Evolutionary conservation across 768 basidiomycete species (phyloP).

Genomic region (Holtermannia corniformis): DNA sequence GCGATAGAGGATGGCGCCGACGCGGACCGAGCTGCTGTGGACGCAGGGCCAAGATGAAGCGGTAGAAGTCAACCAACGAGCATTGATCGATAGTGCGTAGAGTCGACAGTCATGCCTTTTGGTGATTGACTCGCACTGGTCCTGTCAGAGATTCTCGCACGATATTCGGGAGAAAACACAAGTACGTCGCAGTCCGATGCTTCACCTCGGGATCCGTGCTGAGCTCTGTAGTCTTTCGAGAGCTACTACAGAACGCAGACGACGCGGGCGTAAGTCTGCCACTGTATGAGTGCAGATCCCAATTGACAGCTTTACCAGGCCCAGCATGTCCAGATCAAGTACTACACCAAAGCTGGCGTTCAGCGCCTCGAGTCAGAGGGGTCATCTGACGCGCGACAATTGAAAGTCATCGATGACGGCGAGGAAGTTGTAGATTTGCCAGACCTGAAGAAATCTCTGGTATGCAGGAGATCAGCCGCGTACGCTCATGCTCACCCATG

Average conservation of each 20-base stretch:
- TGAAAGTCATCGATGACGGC: conserved; percentile 19
- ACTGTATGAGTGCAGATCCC: conserved; percentile 1
- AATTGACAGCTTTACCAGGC: conserved; percentile 24
- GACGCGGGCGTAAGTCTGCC: conserved; percentile 53
- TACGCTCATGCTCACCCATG: not conserved
- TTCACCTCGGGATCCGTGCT: not conserved
- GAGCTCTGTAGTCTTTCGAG: conserved; percentile 53
- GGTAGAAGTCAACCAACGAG: conserved; percentile 79
- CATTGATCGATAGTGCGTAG: conserved; percentile 74
- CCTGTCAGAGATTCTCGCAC: conserved; percentile 61
- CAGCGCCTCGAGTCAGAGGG: not conserved
- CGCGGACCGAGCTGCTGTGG: conserved; percentile 25
- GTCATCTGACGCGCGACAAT: not conserved
- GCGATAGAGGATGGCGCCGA: conserved; percentile 35
- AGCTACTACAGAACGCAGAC: conserved; percentile 91
- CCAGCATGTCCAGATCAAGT: conserved; percentile 34
- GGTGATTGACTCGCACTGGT: not conserved
- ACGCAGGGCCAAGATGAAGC: conserved; percentile 27
- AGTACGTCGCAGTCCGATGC: conserved; percentile 42
- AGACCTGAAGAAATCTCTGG: conserved; percentile 51
- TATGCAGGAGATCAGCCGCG: not conserved
- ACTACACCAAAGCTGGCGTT: conserved; percentile 25
- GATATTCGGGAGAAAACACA: conserved; percentile 92
- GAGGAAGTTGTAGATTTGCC: conserved; percentile 44
- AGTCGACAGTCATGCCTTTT: not conserved